Base-by-base conservation (phyloP, 108 stramenopile genomes). In the Asterionellopsis glacialis region DNA sequence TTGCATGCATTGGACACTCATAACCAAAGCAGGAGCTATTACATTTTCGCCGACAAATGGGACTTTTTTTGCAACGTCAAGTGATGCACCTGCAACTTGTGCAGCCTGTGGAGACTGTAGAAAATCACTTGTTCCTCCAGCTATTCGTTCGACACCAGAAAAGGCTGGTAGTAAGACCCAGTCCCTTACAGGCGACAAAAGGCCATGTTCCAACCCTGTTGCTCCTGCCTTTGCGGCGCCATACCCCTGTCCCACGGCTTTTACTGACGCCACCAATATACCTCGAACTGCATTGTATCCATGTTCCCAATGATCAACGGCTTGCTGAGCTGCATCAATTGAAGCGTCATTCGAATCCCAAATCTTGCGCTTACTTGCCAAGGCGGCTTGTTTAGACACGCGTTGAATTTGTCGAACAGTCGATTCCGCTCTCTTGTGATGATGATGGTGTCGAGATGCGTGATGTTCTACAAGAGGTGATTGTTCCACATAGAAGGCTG, bases 281-380 rank as follows among this genome's bases (percentile, higher is more conserved):
- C 58, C 50, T 21, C 79, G 68, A 27, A 79, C 15, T 9, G 56
- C 67, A 43, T 65, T 65, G 67, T 86, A 86, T 14, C 45, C 39
- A 12, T 73, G 53, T 63, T 82, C 84, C 77, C 77, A 86, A 23
- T 72, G 71, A 69, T 86, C 84, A 0, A 81, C 80, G 4, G 84
- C 84, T 15, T 56, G 43, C 25, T 77, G 70, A 21, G 84, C 84
- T 9, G 75, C 84, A 19, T 76, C 72, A 27, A 82, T 72, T 9
- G 61, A 64, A 7, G 68, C 57, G 53, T 82, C 84, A 51, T 82
- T 86, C 16, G 80, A 79, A 56, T 86, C 81, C 84, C 84, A 86
- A 45, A 86, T 67, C 57, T 74, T 59, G 15, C 24, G 58, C 50
- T 82, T 82, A 58, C 73, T 82, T 38, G 65, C 47, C 22, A 74